Conservation (phyloP, 2,329 filamentous ascomycete species). For the Clonostachys solani region DNA sequence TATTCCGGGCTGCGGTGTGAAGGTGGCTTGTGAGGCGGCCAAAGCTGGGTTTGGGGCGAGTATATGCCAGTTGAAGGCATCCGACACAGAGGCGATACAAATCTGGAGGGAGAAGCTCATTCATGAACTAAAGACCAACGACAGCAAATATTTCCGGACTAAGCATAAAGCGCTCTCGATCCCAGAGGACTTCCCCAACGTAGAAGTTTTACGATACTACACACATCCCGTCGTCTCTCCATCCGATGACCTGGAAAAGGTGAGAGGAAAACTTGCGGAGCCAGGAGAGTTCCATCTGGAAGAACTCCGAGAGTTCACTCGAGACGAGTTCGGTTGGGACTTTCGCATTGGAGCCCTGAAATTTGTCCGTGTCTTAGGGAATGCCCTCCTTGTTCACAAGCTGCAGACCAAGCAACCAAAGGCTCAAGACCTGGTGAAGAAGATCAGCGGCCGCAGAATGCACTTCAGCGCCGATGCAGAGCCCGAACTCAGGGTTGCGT, state of each 20-base stretch:
- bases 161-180: slow-evolving; percentile 72
- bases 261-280: slow-evolving; percentile 3
- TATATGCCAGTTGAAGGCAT: slow-evolving; percentile 60
- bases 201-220: slow-evolving; percentile 79
- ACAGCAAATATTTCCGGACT: slow-evolving; percentile 73
- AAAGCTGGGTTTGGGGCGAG: slow-evolving; percentile 79
- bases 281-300: slow-evolving; percentile 17
- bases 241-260: slow-evolving; percentile 12
- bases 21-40: slow-evolving; percentile 85
- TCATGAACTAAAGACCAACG: slow-evolving; percentile 78
- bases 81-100: slow-evolving; percentile 54
- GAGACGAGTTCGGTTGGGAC: slow-evolving; percentile 83
- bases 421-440: slow-evolving; percentile 49
- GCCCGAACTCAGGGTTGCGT: slow-evolving; percentile 75
- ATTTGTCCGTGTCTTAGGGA: slow-evolving; percentile 75
- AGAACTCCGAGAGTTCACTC: slow-evolving; percentile 68
- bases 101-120: slow-evolving; percentile 70
- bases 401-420: slow-evolving; percentile 22
- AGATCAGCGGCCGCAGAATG: slow-evolving; percentile 61
- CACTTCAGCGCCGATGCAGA: slow-evolving; percentile 73
- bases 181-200: slow-evolving; percentile 76
- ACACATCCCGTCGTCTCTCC: slow-evolving; percentile 80
- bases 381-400: slow-evolving; percentile 65
- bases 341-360: slow-evolving; percentile 76
- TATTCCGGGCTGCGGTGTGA: slow-evolving; percentile 81